phyloP scores from a whole-genome alignment of 345 rosid species.

The Salix koriyanagi region DNA sequence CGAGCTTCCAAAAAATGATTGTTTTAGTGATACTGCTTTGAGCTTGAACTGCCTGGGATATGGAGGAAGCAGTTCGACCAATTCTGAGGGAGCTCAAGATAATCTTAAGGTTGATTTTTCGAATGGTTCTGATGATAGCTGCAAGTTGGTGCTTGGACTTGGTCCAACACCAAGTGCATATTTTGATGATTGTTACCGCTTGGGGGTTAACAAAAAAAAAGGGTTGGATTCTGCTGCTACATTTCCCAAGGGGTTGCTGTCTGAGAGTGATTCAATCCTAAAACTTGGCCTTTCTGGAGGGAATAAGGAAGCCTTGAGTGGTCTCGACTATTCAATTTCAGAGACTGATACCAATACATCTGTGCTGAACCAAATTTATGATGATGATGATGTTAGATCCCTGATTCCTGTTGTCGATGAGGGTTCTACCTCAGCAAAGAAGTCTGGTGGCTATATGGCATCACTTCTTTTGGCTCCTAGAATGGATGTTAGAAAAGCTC shows the following conservation, averaged over 20 bases:
- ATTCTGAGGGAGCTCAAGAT: slow-evolving; percentile 28
- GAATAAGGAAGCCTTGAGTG: slow-evolving; percentile 36
- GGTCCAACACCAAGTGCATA: slow-evolving; percentile 75
- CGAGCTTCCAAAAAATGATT: slow-evolving; percentile 45
- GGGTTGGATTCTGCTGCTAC: slow-evolving; percentile 22
- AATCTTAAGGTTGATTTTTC: slow-evolving; percentile 43
- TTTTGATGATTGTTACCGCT: slow-evolving; percentile 31
- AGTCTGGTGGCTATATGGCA: slow-evolving; percentile 85
- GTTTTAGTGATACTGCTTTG: slow-evolving; percentile 60
- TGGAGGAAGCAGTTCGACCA: slow-evolving; percentile 43
- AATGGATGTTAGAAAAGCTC: slow-evolving; percentile 30
- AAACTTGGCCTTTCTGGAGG: slow-evolving; percentile 78
- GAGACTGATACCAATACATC: slow-evolving; percentile 32
- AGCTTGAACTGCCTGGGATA: slow-evolving; percentile 55
- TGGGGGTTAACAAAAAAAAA: slow-evolving; percentile 38
- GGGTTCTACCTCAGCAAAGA: slow-evolving; percentile 92
- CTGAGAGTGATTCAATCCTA: slow-evolving; percentile 51
- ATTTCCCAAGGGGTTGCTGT: slow-evolving; percentile 33
- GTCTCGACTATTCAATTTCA: slow-evolving; percentile 47
- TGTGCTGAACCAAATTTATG: slow-evolving; percentile 24
- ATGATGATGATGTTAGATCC: slow-evolving; percentile 29
- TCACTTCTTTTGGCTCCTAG: slow-evolving; percentile 76
- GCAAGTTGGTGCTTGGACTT: slow-evolving; percentile 83
- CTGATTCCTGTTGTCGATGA: slow-evolving; percentile 68
- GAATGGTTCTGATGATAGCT: slow-evolving; percentile 59